Percentiles rank a stretch among this genome's conserved stretches.
Evolutionary conservation across 768 basidiomycete species (phyloP).

Genomic region (Suillus discolor): DNA sequence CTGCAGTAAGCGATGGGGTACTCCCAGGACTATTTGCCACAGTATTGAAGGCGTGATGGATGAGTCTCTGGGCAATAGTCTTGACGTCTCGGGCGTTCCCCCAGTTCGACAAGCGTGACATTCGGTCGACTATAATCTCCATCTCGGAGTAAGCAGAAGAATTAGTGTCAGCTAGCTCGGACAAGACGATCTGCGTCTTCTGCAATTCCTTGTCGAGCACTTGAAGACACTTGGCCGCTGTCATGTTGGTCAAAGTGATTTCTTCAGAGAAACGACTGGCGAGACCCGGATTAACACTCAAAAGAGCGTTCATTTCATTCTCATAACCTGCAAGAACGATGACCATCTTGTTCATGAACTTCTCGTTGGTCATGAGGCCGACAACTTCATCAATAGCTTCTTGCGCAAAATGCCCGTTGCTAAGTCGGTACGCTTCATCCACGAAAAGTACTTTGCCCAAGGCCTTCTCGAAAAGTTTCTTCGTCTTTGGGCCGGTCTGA

Average conservation of each 20-base stretch:
- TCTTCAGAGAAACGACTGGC: constrained; percentile 70
- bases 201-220: constrained; percentile 50
- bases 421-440: constrained; percentile 70
- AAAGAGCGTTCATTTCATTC: constrained; percentile 61
- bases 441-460: constrained; percentile 70
- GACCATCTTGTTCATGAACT: constrained; percentile 59
- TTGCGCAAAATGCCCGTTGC: constrained; percentile 63
- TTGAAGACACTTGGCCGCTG: constrained; percentile 48
- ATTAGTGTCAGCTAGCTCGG: constrained; percentile 36
- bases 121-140: constrained; percentile 38
- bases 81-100: constrained; percentile 71
- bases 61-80: constrained; percentile 52
- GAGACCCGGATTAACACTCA: constrained; percentile 61
- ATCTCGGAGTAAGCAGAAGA: constrained; percentile 38
- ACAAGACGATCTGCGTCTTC: constrained; percentile 43
- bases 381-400: constrained; percentile 78
- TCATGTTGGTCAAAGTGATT: constrained; percentile 55
- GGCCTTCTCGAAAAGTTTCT: constrained; percentile 60
- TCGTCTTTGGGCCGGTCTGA: constrained; percentile 71
- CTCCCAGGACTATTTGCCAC: constrained; percentile 18
- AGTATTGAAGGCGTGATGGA: constrained; percentile 39
- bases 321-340: constrained; percentile 75
- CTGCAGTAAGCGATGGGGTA: constrained; percentile 25
- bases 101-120: constrained; percentile 57
- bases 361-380: constrained; percentile 58